phyloP scores from a whole-genome alignment of 2,329 filamentous ascomycete species.

The Aspergillus sp. region DNA sequence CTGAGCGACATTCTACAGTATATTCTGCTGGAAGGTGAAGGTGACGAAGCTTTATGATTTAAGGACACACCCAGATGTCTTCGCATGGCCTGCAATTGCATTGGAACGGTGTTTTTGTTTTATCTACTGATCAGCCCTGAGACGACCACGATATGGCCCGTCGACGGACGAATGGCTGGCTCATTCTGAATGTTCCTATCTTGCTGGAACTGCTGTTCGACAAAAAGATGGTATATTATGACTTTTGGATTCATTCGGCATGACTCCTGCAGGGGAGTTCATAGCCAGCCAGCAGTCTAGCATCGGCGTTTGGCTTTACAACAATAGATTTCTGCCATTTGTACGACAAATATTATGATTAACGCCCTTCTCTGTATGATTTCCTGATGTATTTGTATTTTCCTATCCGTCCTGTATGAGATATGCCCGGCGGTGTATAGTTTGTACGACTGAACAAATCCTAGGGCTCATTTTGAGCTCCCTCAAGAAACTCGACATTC shows the following conservation, averaged over 20 bases:
- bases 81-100: slow-evolving; percentile 31
- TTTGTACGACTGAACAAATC: slow-evolving; percentile 4
- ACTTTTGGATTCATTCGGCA: slow-evolving; percentile 14
- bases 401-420: slow-evolving; percentile 5
- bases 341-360: slow-evolving; percentile 8
- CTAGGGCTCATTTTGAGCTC: not conserved
- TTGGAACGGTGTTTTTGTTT: slow-evolving; percentile 33
- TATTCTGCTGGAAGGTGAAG: slow-evolving; percentile 78
- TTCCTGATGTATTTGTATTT: slow-evolving; percentile 5
- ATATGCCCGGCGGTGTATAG: slow-evolving; percentile 3
- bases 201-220: slow-evolving; percentile 20
- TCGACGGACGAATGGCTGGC: slow-evolving; percentile 10
- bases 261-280: slow-evolving; percentile 5
- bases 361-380: not conserved
- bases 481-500: not conserved
- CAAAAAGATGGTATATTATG: slow-evolving; percentile 33
- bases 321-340: slow-evolving; percentile 29
- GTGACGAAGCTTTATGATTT: slow-evolving; percentile 48
- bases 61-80: slow-evolving; percentile 7
- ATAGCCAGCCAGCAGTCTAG: slow-evolving; percentile 12
- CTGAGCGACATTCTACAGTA: slow-evolving; percentile 97
- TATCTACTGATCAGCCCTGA: slow-evolving; percentile 2
- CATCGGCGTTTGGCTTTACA: slow-evolving; percentile 26
- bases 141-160: not conserved
- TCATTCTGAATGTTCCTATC: slow-evolving; percentile 6